Evolutionary conservation across 179 eudicot genomes (phyloP).

Genomic region (Patellifolia procumbens): DNA sequence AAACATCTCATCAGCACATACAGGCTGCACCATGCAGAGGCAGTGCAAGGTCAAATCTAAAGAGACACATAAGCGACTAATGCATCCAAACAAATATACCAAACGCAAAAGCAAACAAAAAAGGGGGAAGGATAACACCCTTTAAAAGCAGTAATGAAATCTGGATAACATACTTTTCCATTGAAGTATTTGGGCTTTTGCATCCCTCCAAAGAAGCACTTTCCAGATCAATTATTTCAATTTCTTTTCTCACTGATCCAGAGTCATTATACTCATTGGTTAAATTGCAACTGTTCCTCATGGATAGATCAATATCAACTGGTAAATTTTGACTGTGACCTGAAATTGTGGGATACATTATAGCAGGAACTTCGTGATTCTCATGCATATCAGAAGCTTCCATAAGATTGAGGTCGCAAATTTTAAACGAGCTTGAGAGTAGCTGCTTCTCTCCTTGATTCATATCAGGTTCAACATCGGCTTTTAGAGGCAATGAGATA

Average conservation of each 20-base stretch:
- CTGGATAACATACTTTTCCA: constrained; percentile 51
- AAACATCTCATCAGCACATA: not conserved
- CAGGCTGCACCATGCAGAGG: not conserved
- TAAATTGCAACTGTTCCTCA: constrained; percentile 48
- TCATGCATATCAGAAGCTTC: constrained; percentile 65
- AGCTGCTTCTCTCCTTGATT: constrained; percentile 65
- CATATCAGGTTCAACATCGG: constrained; percentile 37
- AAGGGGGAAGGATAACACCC: not conserved
- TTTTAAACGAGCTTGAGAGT: constrained; percentile 74
- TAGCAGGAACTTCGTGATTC: constrained; percentile 41
- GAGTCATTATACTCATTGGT: constrained; percentile 41
- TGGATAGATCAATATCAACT: constrained; percentile 70
- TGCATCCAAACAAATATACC: too few relatives aligned
- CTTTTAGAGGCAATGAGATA: constrained; percentile 42
- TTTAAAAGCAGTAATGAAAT: too few relatives aligned
- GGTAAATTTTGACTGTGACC: constrained; percentile 38
- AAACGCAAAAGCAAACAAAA: not conserved
- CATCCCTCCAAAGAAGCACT: constrained; percentile 55
- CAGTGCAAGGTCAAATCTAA: not conserved
- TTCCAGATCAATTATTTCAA: constrained; percentile 93
- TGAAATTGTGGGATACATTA: constrained; percentile 48
- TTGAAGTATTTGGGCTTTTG: constrained; percentile 38
- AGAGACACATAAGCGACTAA: not conserved
- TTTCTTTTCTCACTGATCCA: constrained; percentile 53
- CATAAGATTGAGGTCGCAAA: constrained; percentile 86